phyloP scores from a whole-genome alignment of 2,329 filamentous ascomycete species.

The Alternaria burnsii region DNA sequence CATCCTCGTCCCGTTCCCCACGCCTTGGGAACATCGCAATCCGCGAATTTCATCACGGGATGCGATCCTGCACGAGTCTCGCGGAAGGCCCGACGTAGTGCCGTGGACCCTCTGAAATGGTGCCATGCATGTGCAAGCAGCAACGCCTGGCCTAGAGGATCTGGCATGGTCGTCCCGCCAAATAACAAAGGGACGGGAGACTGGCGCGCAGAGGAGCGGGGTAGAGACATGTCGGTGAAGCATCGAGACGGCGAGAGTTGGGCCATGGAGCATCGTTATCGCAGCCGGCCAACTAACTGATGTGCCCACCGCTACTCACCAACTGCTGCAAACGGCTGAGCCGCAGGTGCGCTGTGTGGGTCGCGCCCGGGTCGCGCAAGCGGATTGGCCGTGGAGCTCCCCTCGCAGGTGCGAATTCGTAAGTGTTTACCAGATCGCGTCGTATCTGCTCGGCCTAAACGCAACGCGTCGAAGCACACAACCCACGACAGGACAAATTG shows the following conservation, averaged over 20 bases:
- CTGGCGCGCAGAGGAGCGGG: slow-evolving; percentile 27
- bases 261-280: slow-evolving; percentile 33
- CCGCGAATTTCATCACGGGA: slow-evolving; percentile 13
- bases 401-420: slow-evolving; percentile 16
- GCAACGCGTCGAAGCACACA: slow-evolving; percentile 30
- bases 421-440: slow-evolving; percentile 31
- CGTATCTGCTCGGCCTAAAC: slow-evolving; percentile 31
- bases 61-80: slow-evolving; percentile 19
- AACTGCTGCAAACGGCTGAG: slow-evolving; percentile 43
- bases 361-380: slow-evolving; percentile 18
- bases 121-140: slow-evolving; percentile 16
- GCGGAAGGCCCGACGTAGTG: slow-evolving; percentile 20
- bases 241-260: slow-evolving; percentile 13
- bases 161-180: slow-evolving; percentile 15
- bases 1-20: slow-evolving; percentile 30
- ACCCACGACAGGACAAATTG: slow-evolving; percentile 15
- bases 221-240: slow-evolving; percentile 40
- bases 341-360: slow-evolving; percentile 35
- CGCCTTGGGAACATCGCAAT: slow-evolving; percentile 25
- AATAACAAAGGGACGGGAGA: slow-evolving; percentile 5
- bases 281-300: slow-evolving; percentile 28
- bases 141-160: slow-evolving; percentile 11
- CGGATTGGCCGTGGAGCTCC: slow-evolving; percentile 22
- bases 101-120: slow-evolving; percentile 17
- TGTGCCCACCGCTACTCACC: slow-evolving; percentile 35